Evolutionary conservation across 768 basidiomycete species (phyloP).

Genomic region (Leccinum incarnatum): DNA sequence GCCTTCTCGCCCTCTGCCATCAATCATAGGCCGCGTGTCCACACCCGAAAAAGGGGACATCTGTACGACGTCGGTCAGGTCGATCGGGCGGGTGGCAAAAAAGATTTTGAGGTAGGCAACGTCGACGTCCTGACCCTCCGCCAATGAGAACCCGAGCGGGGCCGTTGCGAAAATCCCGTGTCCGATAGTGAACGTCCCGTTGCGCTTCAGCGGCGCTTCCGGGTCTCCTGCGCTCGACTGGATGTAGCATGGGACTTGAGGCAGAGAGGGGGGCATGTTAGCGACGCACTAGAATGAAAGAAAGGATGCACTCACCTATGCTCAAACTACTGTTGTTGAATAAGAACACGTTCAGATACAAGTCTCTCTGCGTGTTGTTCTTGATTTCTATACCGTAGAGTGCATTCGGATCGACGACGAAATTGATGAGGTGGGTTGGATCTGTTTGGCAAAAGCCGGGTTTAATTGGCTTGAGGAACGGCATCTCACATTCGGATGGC

Average conservation of each 20-base stretch:
- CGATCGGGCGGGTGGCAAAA: background rate
- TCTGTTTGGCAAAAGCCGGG: background rate
- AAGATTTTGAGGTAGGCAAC: background rate
- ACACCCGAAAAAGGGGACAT: constrained; percentile 14
- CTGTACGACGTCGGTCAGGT: background rate
- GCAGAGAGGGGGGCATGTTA: background rate
- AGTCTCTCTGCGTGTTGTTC: constrained; percentile 1
- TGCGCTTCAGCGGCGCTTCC: background rate
- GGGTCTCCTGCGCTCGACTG: background rate
- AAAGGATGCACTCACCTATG: background rate
- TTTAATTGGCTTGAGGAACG: background rate
- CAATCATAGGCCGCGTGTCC: background rate
- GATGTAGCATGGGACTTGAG: background rate
- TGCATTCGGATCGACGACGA: background rate
- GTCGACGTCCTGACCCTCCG: background rate
- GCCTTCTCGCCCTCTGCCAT: background rate
- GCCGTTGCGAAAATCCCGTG: background rate
- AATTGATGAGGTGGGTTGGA: background rate
- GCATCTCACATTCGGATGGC: background rate
- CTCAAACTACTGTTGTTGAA: background rate
- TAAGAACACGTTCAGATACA: background rate
- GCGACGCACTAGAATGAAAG: background rate
- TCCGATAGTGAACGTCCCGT: background rate
- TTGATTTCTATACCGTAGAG: constrained; percentile 6
- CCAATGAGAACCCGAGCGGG: constrained; percentile 4